Evolutionary conservation across 2,329 filamentous ascomycete genomes (phyloP).

Genomic region (Paramyrothecium roridum): DNA sequence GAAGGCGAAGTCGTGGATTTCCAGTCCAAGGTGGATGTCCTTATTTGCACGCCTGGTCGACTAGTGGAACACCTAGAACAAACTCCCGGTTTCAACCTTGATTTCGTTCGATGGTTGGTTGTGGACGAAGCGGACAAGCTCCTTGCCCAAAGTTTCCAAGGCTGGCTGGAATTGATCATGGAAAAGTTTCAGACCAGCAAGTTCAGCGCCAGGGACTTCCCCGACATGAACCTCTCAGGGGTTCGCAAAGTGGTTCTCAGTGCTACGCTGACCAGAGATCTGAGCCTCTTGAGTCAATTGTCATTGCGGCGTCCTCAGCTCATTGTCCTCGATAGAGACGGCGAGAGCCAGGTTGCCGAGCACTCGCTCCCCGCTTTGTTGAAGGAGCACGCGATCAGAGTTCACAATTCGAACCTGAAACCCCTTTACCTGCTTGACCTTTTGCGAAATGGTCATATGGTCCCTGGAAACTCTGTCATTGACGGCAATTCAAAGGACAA

Average conservation of each 20-base stretch:
- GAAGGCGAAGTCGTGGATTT: constrained; percentile 57
- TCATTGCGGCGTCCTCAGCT: constrained; percentile 71
- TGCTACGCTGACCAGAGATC: constrained; percentile 86
- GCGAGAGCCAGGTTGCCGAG: constrained; percentile 39
- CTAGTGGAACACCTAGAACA: constrained; percentile 86
- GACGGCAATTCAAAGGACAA: constrained; percentile 6
- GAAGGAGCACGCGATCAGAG: constrained; percentile 63
- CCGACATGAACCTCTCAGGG: constrained; percentile 47
- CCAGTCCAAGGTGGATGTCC: constrained; percentile 74
- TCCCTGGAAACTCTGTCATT: constrained; percentile 11
- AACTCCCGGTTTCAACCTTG: constrained; percentile 77
- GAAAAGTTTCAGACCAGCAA: constrained; percentile 50
- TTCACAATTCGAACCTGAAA: constrained; percentile 68
- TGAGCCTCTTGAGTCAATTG: constrained; percentile 74
- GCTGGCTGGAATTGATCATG: constrained; percentile 77
- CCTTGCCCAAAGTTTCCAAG: constrained; percentile 87
- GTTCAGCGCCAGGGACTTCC: constrained; percentile 51
- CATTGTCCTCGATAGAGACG: constrained; percentile 65
- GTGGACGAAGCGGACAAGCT: constrained; percentile 94
- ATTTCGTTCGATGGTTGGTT: constrained; percentile 80
- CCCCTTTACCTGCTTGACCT: constrained; percentile 83
- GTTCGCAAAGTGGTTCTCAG: constrained; percentile 83
- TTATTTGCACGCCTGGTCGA: constrained; percentile 88
- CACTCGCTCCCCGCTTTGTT: constrained; percentile 60
- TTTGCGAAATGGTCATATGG: constrained; percentile 55